Evolutionary conservation across 2,329 filamentous ascomycete genomes (phyloP).

Genomic region (Aspergillus ibericus): DNA sequence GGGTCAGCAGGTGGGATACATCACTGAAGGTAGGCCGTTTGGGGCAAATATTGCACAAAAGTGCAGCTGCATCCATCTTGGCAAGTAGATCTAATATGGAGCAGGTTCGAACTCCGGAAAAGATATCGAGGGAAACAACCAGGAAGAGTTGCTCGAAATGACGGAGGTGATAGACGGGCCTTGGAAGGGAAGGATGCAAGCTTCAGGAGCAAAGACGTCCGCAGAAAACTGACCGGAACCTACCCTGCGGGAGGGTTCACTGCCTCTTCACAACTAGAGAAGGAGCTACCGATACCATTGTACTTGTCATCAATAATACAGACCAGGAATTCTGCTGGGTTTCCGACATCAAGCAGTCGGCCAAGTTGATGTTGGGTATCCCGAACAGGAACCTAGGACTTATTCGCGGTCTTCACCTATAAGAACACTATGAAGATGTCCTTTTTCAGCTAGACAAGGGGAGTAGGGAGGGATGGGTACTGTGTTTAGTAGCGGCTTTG

Average conservation of each 20-base stretch:
- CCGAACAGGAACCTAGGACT: too few species aligned
- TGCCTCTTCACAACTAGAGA: conserved; percentile 7
- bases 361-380: too few species aligned
- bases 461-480: too few species aligned
- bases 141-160: conserved; percentile 20
- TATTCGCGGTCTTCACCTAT: too few species aligned
- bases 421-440: too few species aligned
- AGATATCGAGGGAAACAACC: conserved; percentile 26
- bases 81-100: conserved; percentile 5
- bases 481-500: too few species aligned
- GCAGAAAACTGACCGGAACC: neutral
- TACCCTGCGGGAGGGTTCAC: conserved; percentile 7
- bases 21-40: conserved; percentile 82
- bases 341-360: too few species aligned
- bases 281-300: conserved; percentile 10
- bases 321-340: too few species aligned
- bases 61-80: conserved; percentile 57
- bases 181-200: neutral
- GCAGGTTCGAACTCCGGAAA: conserved; percentile 4
- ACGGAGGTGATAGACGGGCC: neutral
- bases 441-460: too few species aligned
- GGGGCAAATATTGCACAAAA: conserved; percentile 81
- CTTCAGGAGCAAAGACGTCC: neutral
- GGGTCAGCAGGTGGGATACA: conserved; percentile 86
- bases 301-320: neutral